A percentile compares a stretch with the other conserved stretches of the same genome.
These are phyloP conservation scores for Saitozyma sp. DNA, from an alignment of 768 basidiomycete genomes.

Conservation along the genomic window DNA sequence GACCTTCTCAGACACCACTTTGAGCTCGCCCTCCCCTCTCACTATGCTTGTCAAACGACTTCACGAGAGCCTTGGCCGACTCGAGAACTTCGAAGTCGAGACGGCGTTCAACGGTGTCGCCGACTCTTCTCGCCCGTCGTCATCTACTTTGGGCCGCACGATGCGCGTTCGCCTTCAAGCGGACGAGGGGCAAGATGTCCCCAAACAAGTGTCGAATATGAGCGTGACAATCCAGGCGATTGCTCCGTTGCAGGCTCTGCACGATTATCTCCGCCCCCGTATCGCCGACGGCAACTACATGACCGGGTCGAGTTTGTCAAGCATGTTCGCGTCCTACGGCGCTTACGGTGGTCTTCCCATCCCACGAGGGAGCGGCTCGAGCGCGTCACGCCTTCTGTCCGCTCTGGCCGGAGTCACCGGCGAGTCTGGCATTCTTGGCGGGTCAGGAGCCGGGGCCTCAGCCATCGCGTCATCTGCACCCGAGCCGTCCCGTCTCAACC, in stretches of 20 bases:
- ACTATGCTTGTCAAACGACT: conserved; percentile 86
- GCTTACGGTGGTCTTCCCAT: too few species aligned
- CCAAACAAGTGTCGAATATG: conserved; percentile 73
- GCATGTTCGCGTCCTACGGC: too few species aligned
- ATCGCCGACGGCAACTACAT: conserved; percentile 35
- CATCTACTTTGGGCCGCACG: conserved; percentile 87
- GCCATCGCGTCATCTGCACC: conserved; percentile 47
- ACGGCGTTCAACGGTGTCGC: conserved; percentile 70
- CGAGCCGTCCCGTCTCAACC: conserved; percentile 13
- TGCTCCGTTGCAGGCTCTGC: conserved; percentile 93
- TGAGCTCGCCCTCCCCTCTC: conserved; percentile 63
- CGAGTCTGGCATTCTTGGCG: not conserved
- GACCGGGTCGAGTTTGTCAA: not conserved
- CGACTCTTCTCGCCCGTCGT: conserved; percentile 65
- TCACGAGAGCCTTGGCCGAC: conserved; percentile 89
- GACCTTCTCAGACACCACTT: conserved; percentile 61
- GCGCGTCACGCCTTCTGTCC: conserved; percentile 36
- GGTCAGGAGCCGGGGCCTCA: not conserved
- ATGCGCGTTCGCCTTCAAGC: conserved; percentile 86
- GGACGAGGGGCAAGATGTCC: conserved; percentile 83
- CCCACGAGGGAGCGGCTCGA: not conserved
- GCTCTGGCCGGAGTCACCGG: conserved; percentile 17
- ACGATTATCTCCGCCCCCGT: conserved; percentile 86
- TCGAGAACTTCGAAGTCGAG: conserved; percentile 94
- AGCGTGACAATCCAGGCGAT: conserved; percentile 98